Evolutionary conservation across 179 eudicot genomes (phyloP).

Genomic region (Patellifolia procumbens): DNA sequence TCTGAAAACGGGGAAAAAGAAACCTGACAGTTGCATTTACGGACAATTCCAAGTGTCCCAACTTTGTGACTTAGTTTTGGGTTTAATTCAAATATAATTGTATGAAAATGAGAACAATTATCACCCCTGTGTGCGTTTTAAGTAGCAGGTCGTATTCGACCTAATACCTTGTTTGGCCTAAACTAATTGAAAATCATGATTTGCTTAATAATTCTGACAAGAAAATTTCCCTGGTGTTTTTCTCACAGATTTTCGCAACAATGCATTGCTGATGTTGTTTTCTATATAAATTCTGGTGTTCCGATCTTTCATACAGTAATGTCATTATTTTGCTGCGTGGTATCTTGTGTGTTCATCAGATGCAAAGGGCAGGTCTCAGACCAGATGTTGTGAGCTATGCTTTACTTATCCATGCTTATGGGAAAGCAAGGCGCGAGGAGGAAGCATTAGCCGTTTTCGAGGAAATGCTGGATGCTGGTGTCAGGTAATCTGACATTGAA

Average conservation of each 20-base stretch:
- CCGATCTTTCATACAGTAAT: conserved; percentile 1
- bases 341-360: conserved; percentile 38
- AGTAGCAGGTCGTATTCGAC: too few relatives aligned
- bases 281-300: not conserved
- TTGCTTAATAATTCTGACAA: not conserved
- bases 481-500: conserved; percentile 52
- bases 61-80: too few relatives aligned
- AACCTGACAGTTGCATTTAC: too few relatives aligned
- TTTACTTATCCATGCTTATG: conserved; percentile 79
- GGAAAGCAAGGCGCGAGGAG: conserved; percentile 94
- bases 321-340: not conserved
- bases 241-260: not conserved
- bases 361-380: conserved; percentile 79
- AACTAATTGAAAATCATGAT: not conserved
- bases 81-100: too few relatives aligned
- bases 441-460: conserved; percentile 97
- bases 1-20: too few relatives aligned
- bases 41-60: too few relatives aligned
- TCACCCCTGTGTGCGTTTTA: too few relatives aligned
- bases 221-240: not conserved
- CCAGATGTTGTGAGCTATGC: conserved; percentile 99
- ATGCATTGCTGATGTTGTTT: not conserved
- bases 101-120: too few relatives aligned
- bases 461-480: conserved; percentile 99
- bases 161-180: not conserved